Evolutionary conservation across 108 stramenopile species (phyloP).

Genomic region (Pseudonitzschia pungens): DNA sequence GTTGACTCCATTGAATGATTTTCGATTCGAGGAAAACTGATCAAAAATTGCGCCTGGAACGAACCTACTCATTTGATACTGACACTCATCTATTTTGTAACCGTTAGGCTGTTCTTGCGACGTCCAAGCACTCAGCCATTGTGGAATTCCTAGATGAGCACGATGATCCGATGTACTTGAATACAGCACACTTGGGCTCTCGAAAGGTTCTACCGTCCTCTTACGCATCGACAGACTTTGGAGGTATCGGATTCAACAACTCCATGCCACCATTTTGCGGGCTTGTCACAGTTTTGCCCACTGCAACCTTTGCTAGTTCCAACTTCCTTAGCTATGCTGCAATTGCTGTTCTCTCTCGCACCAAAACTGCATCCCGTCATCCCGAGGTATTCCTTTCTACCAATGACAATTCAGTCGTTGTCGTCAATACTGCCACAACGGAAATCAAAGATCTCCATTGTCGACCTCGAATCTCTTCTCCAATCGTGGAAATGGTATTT

Average conservation of each 20-base stretch:
- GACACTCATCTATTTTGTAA: neutral
- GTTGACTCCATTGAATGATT: neutral
- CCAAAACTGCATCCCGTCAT: constrained; percentile 60
- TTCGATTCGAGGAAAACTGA: neutral
- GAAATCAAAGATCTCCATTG: constrained; percentile 80
- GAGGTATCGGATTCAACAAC: constrained; percentile 23
- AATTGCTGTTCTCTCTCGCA: constrained; percentile 70
- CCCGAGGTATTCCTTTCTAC: constrained; percentile 84
- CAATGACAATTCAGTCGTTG: constrained; percentile 75
- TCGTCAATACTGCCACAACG: constrained; percentile 56
- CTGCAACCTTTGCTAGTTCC: constrained; percentile 57
- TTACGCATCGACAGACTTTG: constrained; percentile 18
- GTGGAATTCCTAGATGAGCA: constrained; percentile 83
- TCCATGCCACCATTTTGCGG: constrained; percentile 62
- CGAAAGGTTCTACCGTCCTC: constrained; percentile 31
- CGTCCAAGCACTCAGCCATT: constrained; percentile 61
- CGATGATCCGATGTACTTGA: constrained; percentile 65
- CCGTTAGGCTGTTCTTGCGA: constrained; percentile 55
- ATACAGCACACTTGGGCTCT: constrained; percentile 52
- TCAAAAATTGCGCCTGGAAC: no score
- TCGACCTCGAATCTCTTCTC: constrained; percentile 64
- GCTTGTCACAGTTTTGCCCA: constrained; percentile 64
- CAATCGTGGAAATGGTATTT: constrained; percentile 86
- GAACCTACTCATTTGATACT: neutral
- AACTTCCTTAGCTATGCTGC: constrained; percentile 52